Evolutionary conservation across 179 eudicot genomes (phyloP), one percentile per base, ranked within the genome.

Genomic region (Nepenthes alata): DNA sequence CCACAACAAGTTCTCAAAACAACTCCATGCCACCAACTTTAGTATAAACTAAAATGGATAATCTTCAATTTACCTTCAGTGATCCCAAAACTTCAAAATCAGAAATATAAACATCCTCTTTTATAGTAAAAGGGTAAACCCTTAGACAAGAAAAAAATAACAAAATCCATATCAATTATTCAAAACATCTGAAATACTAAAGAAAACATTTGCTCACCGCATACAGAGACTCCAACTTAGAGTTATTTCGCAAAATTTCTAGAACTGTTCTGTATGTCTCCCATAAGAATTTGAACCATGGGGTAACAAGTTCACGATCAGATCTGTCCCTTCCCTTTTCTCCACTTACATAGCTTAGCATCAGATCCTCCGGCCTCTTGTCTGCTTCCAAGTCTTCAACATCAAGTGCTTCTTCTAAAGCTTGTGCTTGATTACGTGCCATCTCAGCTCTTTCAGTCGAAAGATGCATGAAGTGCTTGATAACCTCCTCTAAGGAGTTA

Each of bases 251-350:
- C 50, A 91, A 64, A 9, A 91, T 82, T 58, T 91, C 97, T 16
- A 88, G 75, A 57, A 91, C 94, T 0, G 91, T 88, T 73, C 97
- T 75, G 73, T 91, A 91, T 0, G 82, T 78, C 71, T 78, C 82
- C 82, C 91, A 89, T 71, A 85, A 70, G 57, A 88, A 91, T 59
- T 88, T 91, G 62, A 91, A 88, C 90, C 97, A 90, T 2, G 97
- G 97, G 3, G 97, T 91, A 39, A 91, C 96, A 69, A 88, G 88
- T 65, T 91, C 96, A 14, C 95, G 85, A 53, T 91, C 97, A 70
- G 97, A 88, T 64, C 97, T 70, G 7, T 91, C 97, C 75, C 84
- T 91, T 37, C 96, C 97, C 71, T 88, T 91, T 68, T 91, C 95
- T 11, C 97, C 95, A 65, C 95, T 88, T 51, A 91, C 97, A 69